phyloP scores from a whole-genome alignment of 2,329 filamentous ascomycete genomes.

The Colletotrichum sp. region DNA sequence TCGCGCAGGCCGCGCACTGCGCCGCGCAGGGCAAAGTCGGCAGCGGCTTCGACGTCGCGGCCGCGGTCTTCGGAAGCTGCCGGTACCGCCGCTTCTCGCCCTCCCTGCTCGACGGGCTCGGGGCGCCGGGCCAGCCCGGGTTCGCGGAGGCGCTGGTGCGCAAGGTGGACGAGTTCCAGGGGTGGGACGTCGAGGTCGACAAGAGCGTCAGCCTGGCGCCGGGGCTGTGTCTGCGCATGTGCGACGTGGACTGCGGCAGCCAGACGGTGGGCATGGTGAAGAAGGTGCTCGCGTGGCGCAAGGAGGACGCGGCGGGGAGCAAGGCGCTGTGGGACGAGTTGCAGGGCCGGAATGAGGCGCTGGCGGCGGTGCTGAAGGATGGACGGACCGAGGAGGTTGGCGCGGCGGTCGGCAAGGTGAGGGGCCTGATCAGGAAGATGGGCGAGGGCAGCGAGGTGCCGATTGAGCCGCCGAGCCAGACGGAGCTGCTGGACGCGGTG shows the following conservation, averaged over 20 bases:
- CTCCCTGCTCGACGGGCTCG: conserved; percentile 68
- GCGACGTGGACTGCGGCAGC: conserved; percentile 93
- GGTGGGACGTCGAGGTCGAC: conserved; percentile 82
- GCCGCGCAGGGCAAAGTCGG: conserved; percentile 97
- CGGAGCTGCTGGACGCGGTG: conserved; percentile 79
- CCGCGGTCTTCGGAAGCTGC: conserved; percentile 90
- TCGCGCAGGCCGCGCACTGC: conserved; percentile 92
- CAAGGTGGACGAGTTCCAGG: conserved; percentile 66
- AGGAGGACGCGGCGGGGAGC: conserved; percentile 66
- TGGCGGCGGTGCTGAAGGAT: conserved; percentile 69
- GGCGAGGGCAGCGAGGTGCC: conserved; percentile 76
- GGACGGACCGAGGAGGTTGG: conserved; percentile 48
- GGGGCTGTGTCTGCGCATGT: conserved; percentile 85
- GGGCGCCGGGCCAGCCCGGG: conserved; percentile 66
- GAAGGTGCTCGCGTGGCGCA: conserved; percentile 83
- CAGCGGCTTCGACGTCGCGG: conserved; percentile 93
- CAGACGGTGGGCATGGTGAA: conserved; percentile 97
- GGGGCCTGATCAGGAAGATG: conserved; percentile 76
- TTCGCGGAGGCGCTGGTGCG: conserved; percentile 71
- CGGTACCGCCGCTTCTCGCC: conserved; percentile 94
- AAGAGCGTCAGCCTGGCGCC: conserved; percentile 75
- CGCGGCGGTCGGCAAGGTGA: conserved; percentile 55
- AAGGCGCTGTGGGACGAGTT: conserved; percentile 76
- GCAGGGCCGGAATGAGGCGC: conserved; percentile 74
- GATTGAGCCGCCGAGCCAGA: conserved; percentile 89